Evolutionary conservation across 2,329 filamentous ascomycete genomes (phyloP).

Genomic region (Annulohypoxylon truncatum): DNA sequence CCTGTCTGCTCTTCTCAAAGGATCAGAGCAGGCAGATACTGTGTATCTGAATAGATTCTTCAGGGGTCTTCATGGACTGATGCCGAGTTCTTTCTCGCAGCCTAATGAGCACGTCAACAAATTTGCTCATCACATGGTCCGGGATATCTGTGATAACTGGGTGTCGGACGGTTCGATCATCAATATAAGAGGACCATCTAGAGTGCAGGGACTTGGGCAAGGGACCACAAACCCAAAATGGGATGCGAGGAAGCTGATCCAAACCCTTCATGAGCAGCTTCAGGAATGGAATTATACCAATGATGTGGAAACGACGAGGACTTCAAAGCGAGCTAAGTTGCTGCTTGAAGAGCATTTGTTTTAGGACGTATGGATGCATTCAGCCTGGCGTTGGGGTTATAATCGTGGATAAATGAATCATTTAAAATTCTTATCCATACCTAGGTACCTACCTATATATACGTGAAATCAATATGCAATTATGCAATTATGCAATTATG

Average conservation of each 20-base stretch:
- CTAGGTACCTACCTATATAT: not conserved
- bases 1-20: slow-evolving; percentile 35
- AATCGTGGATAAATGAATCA: not conserved
- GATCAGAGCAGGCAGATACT: slow-evolving; percentile 5
- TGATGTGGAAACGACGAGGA: slow-evolving; percentile 22
- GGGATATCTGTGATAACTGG: slow-evolving; percentile 62
- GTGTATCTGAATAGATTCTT: slow-evolving; percentile 42
- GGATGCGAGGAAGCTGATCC: slow-evolving; percentile 34
- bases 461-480: not conserved
- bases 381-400: slow-evolving; percentile 28
- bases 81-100: slow-evolving; percentile 15
- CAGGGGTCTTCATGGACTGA: slow-evolving; percentile 29
- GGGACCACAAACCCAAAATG: slow-evolving; percentile 47
- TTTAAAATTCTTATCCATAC: not conserved
- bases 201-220: slow-evolving; percentile 49
- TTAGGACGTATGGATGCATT: slow-evolving; percentile 32
- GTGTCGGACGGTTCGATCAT: slow-evolving; percentile 49
- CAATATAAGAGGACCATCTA: slow-evolving; percentile 54
- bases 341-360: slow-evolving; percentile 42
- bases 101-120: slow-evolving; percentile 50
- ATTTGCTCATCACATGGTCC: slow-evolving; percentile 58
- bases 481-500: too few species aligned
- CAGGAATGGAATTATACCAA: slow-evolving; percentile 44
- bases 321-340: slow-evolving; percentile 20
- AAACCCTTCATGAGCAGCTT: slow-evolving; percentile 37